These are phyloP conservation scores for Nemania bipapillata DNA, from an alignment of 2,329 filamentous ascomycete species.

Conservation along the genomic window DNA sequence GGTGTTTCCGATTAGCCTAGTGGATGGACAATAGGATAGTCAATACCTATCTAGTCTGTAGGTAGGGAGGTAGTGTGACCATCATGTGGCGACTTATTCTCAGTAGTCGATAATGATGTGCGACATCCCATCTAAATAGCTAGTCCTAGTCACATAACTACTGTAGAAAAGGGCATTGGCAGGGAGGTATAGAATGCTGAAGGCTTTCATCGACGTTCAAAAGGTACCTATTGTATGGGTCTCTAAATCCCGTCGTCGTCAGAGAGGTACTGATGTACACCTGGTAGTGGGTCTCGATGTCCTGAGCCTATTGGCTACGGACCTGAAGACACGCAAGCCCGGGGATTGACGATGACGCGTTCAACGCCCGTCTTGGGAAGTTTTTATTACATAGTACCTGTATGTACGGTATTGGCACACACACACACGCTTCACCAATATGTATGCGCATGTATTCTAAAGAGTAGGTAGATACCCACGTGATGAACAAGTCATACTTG, in stretches of 20 bases:
- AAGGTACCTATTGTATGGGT: background rate
- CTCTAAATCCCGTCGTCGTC: background rate
- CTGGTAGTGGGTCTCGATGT: background rate
- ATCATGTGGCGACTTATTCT: slow-evolving; percentile 7
- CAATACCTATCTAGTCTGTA: background rate
- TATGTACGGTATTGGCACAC: background rate
- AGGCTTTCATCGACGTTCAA: background rate
- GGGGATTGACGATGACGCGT: slow-evolving; percentile 5
- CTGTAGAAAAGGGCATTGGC: too few relatives aligned
- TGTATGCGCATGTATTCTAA: background rate
- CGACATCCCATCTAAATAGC: background rate
- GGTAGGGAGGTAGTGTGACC: background rate
- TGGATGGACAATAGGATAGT: background rate
- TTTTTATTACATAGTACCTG: background rate
- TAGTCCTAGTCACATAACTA: too few relatives aligned
- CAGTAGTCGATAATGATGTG: background rate
- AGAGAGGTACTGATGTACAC: background rate
- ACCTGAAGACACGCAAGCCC: slow-evolving; percentile 9
- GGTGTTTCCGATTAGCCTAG: background rate
- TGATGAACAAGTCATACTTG: slow-evolving; percentile 16
- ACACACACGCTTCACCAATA: background rate
- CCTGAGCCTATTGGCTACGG: background rate
- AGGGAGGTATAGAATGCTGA: too few relatives aligned
- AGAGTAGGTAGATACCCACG: slow-evolving; percentile 3
- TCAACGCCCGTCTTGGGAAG: background rate